A percentile compares a stretch with the other conserved stretches of the same genome.
Conservation (phyloP, 257 asterid genomes). For the Apocynum venetum region DNA sequence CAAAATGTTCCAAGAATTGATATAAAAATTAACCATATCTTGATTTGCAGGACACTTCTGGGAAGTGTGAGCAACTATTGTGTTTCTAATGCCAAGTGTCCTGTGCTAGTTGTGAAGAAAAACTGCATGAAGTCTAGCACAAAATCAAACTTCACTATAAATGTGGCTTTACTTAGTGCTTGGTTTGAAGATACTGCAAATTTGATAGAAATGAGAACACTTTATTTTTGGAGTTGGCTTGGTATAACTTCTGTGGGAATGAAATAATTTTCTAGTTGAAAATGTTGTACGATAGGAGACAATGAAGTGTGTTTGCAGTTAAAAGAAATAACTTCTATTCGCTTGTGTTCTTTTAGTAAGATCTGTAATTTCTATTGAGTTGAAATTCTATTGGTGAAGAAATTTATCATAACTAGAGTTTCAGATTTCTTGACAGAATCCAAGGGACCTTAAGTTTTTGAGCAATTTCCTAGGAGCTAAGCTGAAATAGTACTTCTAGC, state of each 20-base stretch:
- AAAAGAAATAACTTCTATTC: background rate
- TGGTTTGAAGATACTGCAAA: background rate
- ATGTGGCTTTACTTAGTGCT: background rate
- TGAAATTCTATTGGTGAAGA: background rate
- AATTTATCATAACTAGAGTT: background rate
- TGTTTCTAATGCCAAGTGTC: constrained; percentile 48
- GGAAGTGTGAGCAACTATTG: constrained; percentile 66
- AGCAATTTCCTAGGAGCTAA: background rate
- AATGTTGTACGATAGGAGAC: background rate
- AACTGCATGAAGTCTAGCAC: constrained; percentile 1
- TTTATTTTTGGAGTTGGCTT: background rate
- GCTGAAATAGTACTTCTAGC: background rate
- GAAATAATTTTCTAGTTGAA: background rate
- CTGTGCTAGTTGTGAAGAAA: constrained; percentile 53
- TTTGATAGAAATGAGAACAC: background rate
- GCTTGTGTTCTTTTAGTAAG: background rate
- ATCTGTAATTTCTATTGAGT: background rate
- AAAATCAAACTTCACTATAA: background rate
- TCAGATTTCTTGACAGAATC: background rate
- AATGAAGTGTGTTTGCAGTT: background rate
- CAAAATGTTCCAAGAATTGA: background rate
- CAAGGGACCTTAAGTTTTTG: background rate
- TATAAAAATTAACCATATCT: background rate
- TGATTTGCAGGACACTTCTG: constrained; percentile 9
- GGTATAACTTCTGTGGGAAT: background rate